Evolutionary conservation across 108 stramenopile species (phyloP).

Genomic region (Cylindrotheca closterium): DNA sequence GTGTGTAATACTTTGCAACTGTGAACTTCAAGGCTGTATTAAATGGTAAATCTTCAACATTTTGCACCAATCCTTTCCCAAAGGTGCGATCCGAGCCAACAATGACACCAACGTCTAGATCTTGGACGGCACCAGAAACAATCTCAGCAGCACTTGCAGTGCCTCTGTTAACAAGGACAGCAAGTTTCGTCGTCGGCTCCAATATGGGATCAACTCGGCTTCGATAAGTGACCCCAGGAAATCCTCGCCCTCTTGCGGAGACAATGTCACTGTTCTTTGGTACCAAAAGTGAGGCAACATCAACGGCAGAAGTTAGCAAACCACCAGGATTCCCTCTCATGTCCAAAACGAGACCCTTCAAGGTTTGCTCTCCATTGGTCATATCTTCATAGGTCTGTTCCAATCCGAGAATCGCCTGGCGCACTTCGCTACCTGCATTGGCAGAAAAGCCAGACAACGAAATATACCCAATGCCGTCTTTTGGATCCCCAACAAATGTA

Average conservation of each 20-base stretch:
- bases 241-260: slow-evolving; percentile 87
- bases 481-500: slow-evolving; percentile 72
- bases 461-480: slow-evolving; percentile 90
- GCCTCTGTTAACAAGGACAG: slow-evolving; percentile 86
- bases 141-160: slow-evolving; percentile 96
- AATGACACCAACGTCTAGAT: slow-evolving; percentile 92
- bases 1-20: slow-evolving; percentile 97
- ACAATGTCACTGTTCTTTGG: slow-evolving; percentile 93
- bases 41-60: slow-evolving; percentile 87
- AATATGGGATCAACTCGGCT: slow-evolving; percentile 82
- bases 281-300: slow-evolving; percentile 87
- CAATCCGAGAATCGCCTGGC: slow-evolving; percentile 62
- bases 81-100: slow-evolving; percentile 91
- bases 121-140: slow-evolving; percentile 95
- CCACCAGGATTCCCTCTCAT: slow-evolving; percentile 96
- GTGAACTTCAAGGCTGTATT: slow-evolving; percentile 93
- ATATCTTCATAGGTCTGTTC: slow-evolving; percentile 69
- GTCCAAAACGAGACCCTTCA: slow-evolving; percentile 89
- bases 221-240: slow-evolving; percentile 81
- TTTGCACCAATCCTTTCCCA: slow-evolving; percentile 98
- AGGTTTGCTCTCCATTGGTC: slow-evolving; percentile 37
- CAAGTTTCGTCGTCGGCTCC: slow-evolving; percentile 77
- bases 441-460: slow-evolving; percentile 88
- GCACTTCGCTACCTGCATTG: slow-evolving; percentile 84
- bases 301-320: slow-evolving; percentile 90